A percentile compares a stretch with the other conserved stretches of the same genome.
Conservation (phyloP, 2,329 filamentous ascomycete genomes). For the Aspergillus flavus region DNA sequence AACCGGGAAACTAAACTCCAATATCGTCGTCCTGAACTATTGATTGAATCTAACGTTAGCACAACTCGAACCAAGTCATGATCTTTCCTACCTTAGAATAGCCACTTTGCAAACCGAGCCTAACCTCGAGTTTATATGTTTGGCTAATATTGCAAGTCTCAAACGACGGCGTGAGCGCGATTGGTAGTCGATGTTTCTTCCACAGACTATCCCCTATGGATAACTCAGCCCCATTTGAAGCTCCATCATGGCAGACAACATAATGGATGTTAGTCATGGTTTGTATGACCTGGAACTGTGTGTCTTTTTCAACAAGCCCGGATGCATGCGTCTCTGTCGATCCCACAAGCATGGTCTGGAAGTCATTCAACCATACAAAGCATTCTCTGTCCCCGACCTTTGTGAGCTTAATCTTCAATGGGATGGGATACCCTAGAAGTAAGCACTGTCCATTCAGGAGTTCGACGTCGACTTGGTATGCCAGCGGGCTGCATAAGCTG, state of each 20-base stretch:
- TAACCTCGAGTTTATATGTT: not conserved
- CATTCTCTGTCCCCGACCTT: slow-evolving; percentile 1
- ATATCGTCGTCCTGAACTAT: not conserved
- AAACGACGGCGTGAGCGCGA: not conserved
- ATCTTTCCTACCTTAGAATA: not conserved
- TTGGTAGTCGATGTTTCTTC: not conserved
- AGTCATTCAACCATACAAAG: slow-evolving; percentile 15
- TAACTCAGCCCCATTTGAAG: not conserved
- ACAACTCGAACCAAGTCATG: not conserved
- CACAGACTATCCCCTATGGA: not conserved
- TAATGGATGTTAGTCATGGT: slow-evolving; percentile 16
- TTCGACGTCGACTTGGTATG: slow-evolving; percentile 9
- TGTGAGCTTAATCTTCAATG: slow-evolving; percentile 16
- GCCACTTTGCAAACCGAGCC: not conserved
- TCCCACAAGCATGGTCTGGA: slow-evolving; percentile 26
- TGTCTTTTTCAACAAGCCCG: slow-evolving; percentile 8
- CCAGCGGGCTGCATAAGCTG: not conserved
- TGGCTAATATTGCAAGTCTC: slow-evolving; percentile 1
- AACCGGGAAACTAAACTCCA: not conserved
- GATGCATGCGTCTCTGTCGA: slow-evolving; percentile 17
- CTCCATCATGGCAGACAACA: not conserved
- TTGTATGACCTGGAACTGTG: slow-evolving; percentile 18
- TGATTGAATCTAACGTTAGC: not conserved
- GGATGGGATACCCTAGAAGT: slow-evolving; percentile 11
- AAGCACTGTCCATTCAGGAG: slow-evolving; percentile 21